Conservation (phyloP, 2,329 filamentous ascomycete genomes). For the Endocalyx cinctus region DNA sequence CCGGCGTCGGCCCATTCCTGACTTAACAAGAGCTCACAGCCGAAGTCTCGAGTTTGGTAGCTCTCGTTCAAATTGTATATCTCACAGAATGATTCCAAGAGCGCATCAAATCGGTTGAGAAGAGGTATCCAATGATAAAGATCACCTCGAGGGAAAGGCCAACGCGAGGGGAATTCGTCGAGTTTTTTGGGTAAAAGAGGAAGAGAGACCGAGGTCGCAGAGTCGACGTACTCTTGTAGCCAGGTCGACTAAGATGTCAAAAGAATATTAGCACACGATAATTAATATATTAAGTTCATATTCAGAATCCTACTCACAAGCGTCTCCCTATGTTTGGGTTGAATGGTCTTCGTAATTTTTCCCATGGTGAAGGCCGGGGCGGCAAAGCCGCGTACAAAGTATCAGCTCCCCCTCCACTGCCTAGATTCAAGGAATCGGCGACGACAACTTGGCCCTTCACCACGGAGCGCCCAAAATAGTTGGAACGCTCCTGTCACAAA, state of each 20-base stretch:
- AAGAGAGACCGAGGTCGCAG: conserved; percentile 64
- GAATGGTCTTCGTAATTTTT: conserved; percentile 64
- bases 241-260: conserved; percentile 70
- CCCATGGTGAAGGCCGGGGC: conserved; percentile 58
- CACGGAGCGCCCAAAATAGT: conserved; percentile 23
- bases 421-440: conserved; percentile 31
- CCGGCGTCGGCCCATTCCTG: conserved; percentile 49
- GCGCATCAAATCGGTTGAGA: conserved; percentile 86
- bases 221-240: conserved; percentile 74
- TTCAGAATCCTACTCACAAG: conserved; percentile 54
- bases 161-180: conserved; percentile 75
- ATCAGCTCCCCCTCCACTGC: conserved; percentile 55
- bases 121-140: conserved; percentile 97
- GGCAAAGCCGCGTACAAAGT: conserved; percentile 52
- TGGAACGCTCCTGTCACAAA: conserved; percentile 26
- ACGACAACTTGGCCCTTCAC: conserved; percentile 34
- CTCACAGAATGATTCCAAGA: conserved; percentile 76
- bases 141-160: conserved; percentile 94
- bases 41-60: conserved; percentile 75
- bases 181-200: conserved; percentile 75
- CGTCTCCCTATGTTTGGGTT: conserved; percentile 63
- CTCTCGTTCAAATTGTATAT: conserved; percentile 77
- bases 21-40: conserved; percentile 58
- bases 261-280: conserved; percentile 12
- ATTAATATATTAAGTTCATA: too few species aligned